Evolutionary conservation across 129 eudicot genomes (phyloP), one percentile per base, ranked within the genome.

Genomic region (Apium graveolens): DNA sequence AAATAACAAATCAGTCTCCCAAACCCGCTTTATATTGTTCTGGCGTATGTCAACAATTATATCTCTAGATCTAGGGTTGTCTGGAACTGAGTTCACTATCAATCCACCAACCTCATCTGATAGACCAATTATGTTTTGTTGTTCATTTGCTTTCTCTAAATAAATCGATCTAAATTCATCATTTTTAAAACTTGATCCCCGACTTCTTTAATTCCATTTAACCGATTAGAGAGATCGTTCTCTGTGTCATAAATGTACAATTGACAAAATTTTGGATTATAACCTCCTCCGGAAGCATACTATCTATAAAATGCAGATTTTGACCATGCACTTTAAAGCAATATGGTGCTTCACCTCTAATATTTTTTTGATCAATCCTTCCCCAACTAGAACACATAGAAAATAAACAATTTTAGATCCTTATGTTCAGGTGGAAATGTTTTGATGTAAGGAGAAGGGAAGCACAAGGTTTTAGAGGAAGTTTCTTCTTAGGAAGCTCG

Each of bases 181-280:
- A 3, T 21, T 5, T 4, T 10, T 16, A 6, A 66, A 26, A 26
- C 3, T 1, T 16, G 17, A 5, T 26, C 38, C 3, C 18, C 4
- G 0, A 13, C 39, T 3, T 0, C 5, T 3, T 6, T 1, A 29
- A 2, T 13, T 5, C 20, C 37, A 26, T 26, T 13, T 7, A 74
- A 21, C 24, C 77, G 24, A 29, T 74, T 74, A 42, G 38, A 10
- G 14, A 75, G 39, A 27, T 75, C 78, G 29, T 75, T 49, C 11
- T 75, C 78, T 1, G 41, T 75, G 49, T 75, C 78, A 35, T 75
- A 75, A 20, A 75, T 75, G 35, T 75, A 75, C 3, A 75, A 12
- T 24, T 75, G 68, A 10, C 5, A 45, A 11, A 31, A 49, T 29
- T 32, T 75, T 13, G 68, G 78, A 12, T 41, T 29, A 1, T 45